phyloP scores from a whole-genome alignment of 139 green algal species.

The Chlorella sp. region DNA sequence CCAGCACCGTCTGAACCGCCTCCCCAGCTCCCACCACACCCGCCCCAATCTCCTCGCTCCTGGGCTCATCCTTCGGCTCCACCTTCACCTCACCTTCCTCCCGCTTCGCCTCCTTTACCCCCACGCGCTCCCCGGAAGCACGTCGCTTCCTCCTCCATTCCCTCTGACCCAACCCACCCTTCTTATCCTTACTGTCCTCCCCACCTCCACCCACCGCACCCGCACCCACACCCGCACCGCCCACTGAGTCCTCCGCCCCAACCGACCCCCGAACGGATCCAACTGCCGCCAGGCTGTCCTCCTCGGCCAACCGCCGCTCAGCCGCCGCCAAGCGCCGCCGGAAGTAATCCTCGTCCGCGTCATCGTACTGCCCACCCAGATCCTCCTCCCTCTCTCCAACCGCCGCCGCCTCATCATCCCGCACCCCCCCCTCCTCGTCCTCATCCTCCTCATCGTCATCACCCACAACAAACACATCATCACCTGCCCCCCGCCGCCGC shows the following conservation, averaged over 20 bases:
- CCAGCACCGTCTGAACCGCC: too few species aligned
- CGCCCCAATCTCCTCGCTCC: neutral
- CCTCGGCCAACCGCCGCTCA: neutral
- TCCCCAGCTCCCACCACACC: too few species aligned
- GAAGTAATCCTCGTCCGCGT: slow-evolving; percentile 25
- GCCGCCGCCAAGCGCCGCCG: neutral
- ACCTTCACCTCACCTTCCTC: neutral
- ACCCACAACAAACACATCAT: neutral
- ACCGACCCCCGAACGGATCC: too few species aligned
- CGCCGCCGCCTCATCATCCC: slow-evolving; percentile 25
- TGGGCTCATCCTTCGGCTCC: neutral
- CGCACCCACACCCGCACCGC: too few species aligned
- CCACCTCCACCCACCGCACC: too few species aligned
- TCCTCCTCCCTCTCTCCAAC: slow-evolving; percentile 1
- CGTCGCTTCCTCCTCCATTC: too few species aligned
- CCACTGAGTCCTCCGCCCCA: too few species aligned
- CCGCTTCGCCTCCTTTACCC: too few species aligned
- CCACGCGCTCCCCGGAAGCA: too few species aligned
- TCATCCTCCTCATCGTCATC: slow-evolving; percentile 28
- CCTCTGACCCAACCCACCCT: too few species aligned
- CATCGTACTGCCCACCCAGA: slow-evolving; percentile 15
- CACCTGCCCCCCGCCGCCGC: neutral
- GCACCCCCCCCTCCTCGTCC: neutral
- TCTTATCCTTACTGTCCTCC: too few species aligned
- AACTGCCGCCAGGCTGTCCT: neutral